Evolutionary conservation across 768 basidiomycete genomes (phyloP).

Genomic region (Amylocystis lapponica): DNA sequence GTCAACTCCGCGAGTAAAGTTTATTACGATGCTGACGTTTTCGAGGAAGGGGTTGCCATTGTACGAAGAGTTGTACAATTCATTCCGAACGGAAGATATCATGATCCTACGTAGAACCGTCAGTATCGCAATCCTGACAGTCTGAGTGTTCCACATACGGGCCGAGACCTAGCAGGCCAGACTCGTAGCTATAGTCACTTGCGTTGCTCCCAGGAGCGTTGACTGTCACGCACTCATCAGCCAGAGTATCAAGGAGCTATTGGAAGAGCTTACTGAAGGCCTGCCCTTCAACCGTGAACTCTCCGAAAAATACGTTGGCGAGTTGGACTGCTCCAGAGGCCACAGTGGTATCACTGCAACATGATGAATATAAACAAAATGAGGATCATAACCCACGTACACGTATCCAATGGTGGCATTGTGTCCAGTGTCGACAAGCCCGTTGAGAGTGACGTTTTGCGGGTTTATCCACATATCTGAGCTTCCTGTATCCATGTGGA

Average conservation of each 20-base stretch:
- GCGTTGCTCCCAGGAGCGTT: conserved; percentile 4
- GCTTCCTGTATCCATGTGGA: conserved; percentile 5
- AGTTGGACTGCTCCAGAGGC: background rate
- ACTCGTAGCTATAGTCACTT: background rate
- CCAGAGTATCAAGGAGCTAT: background rate
- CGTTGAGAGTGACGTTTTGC: background rate
- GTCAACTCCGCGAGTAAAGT: background rate
- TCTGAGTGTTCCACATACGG: background rate
- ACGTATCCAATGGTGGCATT: background rate
- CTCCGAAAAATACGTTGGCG: conserved; percentile 1
- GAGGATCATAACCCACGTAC: no score
- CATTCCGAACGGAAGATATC: background rate
- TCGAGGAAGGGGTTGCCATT: background rate
- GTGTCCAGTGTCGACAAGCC: background rate
- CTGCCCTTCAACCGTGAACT: conserved; percentile 1
- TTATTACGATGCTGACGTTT: background rate
- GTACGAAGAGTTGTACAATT: background rate
- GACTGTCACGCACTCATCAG: background rate
- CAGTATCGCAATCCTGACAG: background rate
- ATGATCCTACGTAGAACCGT: no score
- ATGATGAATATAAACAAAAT: no score
- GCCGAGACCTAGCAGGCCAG: conserved; percentile 3
- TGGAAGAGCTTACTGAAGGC: background rate
- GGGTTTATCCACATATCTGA: conserved; percentile 4
- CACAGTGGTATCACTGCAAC: background rate